These are phyloP conservation scores for Porphyra umbilicalis DNA, from an alignment of 31 red algal genomes.

Conservation along the genomic window DNA sequence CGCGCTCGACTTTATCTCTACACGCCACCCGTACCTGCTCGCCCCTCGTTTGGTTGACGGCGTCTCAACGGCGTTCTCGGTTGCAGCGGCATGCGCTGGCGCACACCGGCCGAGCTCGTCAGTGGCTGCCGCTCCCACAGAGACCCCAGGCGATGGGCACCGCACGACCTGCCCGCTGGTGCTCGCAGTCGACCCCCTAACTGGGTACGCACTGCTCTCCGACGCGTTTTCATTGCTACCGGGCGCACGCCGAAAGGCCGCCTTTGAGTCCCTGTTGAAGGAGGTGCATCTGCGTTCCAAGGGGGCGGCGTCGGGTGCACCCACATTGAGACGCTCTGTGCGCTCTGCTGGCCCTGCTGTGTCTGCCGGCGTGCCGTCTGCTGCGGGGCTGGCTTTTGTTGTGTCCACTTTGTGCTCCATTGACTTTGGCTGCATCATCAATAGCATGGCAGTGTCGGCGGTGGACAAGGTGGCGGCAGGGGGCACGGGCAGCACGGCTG, in stretches of 20 bases:
- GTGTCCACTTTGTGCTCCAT: not conserved
- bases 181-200: slow-evolving; percentile 33
- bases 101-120: not conserved
- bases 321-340: not conserved
- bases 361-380: not conserved
- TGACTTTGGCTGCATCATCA: not conserved
- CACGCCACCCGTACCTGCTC: not conserved
- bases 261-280: slow-evolving; percentile 33
- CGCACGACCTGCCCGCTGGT: not conserved
- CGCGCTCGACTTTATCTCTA: not conserved
- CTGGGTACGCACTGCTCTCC: slow-evolving; percentile 52
- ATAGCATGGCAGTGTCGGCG: not conserved
- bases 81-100: not conserved
- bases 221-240: slow-evolving; percentile 37
- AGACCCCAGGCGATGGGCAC: not conserved
- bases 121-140: not conserved
- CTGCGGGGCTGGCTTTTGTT: not conserved
- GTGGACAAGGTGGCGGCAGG: not conserved
- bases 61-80: not conserved
- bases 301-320: not conserved
- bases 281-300: slow-evolving; percentile 48
- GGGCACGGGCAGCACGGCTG: not conserved
- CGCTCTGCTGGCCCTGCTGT: not conserved
- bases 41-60: not conserved
- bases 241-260: slow-evolving; percentile 43